Percentiles rank a stretch among this genome's conserved stretches.
Conservation (phyloP, 257 asterid genomes). For the Solanum chiquidenum region DNA sequence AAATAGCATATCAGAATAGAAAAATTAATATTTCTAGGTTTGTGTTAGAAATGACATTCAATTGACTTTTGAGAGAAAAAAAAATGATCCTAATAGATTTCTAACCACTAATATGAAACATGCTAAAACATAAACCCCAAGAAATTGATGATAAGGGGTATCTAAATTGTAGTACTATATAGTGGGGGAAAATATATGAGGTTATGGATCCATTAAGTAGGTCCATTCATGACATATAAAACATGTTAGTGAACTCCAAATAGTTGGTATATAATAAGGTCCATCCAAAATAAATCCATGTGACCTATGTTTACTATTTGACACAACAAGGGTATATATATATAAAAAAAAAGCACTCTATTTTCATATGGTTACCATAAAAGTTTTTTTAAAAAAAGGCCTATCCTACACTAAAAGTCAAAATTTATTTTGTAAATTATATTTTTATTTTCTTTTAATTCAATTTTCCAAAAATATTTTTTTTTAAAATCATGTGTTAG, state of each 20-base stretch:
- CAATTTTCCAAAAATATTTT: not conserved
- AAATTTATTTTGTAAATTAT: not conserved
- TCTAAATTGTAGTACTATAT: not conserved
- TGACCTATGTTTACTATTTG: not conserved
- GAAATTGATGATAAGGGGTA: not conserved
- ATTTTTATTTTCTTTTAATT: not conserved
- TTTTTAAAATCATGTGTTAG: constrained; percentile 6
- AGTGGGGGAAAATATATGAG: not conserved
- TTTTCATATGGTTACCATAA: not conserved
- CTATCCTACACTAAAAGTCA: not conserved
- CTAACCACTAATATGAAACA: not conserved
- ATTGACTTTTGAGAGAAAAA: not conserved
- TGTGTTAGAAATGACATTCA: too few species aligned
- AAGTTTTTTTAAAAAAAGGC: not conserved
- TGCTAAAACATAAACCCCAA: not conserved
- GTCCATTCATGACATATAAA: not conserved
- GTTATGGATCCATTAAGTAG: not conserved
- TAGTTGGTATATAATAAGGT: not conserved
- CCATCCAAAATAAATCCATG: not conserved
- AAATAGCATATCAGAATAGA: not conserved
- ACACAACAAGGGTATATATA: not conserved
- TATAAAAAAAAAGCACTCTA: not conserved
- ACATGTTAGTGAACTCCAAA: not conserved
- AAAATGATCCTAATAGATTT: not conserved
- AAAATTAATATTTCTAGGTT: too few species aligned